Percentiles rank a stretch among this genome's conserved stretches.
phyloP scores from a whole-genome alignment of 192 early-diverging fungal species.

The Podila epigama region DNA sequence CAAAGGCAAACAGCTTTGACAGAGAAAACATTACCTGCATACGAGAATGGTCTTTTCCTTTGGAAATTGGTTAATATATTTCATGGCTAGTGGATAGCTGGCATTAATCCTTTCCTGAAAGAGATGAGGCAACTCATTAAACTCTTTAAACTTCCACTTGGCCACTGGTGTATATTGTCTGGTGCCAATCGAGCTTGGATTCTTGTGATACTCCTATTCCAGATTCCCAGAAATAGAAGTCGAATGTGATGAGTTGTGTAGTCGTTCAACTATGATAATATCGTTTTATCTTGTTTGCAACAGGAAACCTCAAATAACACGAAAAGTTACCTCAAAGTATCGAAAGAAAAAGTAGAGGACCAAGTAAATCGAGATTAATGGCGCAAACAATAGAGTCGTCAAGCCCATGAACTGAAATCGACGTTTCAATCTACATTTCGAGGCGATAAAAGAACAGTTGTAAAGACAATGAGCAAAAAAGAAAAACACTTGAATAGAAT shows the following conservation, averaged over 20 bases:
- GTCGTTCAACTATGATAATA: neutral
- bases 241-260: no score
- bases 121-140: slow-evolving; percentile 95
- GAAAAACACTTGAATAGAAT: neutral
- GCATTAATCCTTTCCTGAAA: slow-evolving; percentile 79
- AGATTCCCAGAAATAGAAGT: neutral
- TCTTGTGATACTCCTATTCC: slow-evolving; percentile 78
- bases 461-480: slow-evolving; percentile 16
- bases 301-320: neutral
- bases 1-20: no score
- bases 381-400: slow-evolving; percentile 85
- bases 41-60: slow-evolving; percentile 80
- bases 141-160: slow-evolving; percentile 94
- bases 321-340: slow-evolving; percentile 83
- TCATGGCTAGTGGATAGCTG: slow-evolving; percentile 75
- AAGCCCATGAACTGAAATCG: slow-evolving; percentile 90
- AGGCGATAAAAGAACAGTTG: slow-evolving; percentile 31
- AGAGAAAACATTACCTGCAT: slow-evolving; percentile 64
- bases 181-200: slow-evolving; percentile 82
- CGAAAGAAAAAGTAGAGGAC: slow-evolving; percentile 89
- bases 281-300: no score
- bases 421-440: slow-evolving; percentile 58
- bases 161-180: slow-evolving; percentile 89
- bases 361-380: slow-evolving; percentile 85
- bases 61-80: slow-evolving; percentile 92